These are phyloP conservation scores for Linum lewisii DNA, from an alignment of 345 rosid genomes.

Conservation along the genomic window DNA sequence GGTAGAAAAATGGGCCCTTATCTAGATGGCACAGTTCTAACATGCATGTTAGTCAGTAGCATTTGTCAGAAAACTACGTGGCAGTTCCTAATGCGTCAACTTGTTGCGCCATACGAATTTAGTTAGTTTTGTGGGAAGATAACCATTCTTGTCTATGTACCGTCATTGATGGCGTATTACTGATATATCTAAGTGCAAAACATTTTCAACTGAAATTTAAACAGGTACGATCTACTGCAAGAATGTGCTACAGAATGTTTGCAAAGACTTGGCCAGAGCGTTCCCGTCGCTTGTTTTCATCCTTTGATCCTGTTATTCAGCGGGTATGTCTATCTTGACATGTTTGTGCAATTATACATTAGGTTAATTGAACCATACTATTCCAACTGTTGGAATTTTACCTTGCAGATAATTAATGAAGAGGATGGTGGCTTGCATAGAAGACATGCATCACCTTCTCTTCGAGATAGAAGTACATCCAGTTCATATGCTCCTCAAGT, in stretches of 20 bases:
- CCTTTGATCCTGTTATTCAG: slow-evolving; percentile 93
- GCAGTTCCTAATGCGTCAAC: neutral
- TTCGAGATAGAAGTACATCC: slow-evolving; percentile 76
- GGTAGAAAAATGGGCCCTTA: too few species aligned
- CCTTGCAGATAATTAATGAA: slow-evolving; percentile 68
- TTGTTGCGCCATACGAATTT: neutral
- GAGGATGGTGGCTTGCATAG: slow-evolving; percentile 95
- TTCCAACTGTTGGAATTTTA: slow-evolving; percentile 5
- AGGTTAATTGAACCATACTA: neutral
- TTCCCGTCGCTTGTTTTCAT: slow-evolving; percentile 83
- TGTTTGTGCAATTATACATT: neutral
- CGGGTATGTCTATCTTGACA: slow-evolving; percentile 43
- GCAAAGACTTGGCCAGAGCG: slow-evolving; percentile 99
- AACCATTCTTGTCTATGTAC: neutral
- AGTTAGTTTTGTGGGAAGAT: neutral
- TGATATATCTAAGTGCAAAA: neutral
- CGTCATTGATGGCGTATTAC: neutral
- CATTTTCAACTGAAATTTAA: slow-evolving; percentile 8
- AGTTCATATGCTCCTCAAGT: slow-evolving; percentile 44
- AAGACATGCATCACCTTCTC: slow-evolving; percentile 92
- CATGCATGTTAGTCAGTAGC: neutral
- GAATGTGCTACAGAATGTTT: slow-evolving; percentile 98
- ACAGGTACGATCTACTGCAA: slow-evolving; percentile 92
- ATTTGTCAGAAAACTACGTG: neutral
- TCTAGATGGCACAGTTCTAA: too few species aligned